These are phyloP conservation scores for Colletotrichum ledebouriae DNA, from an alignment of 2,329 filamentous ascomycete genomes.

Conservation along the genomic window DNA sequence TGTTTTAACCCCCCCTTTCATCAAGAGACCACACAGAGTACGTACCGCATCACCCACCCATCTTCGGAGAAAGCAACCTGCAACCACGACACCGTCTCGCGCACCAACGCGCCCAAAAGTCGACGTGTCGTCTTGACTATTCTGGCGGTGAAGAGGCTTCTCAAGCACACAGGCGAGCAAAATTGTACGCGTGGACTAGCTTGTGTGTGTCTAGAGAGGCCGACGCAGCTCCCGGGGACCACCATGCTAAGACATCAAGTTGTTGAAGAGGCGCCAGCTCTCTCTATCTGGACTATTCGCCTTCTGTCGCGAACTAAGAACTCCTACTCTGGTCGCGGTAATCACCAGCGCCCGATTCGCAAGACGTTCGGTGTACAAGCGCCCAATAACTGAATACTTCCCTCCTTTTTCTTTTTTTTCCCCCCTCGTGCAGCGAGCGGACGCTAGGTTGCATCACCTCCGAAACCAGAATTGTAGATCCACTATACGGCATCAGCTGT, in stretches of 20 bases:
- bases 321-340: constrained; percentile 1
- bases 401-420: background rate
- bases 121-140: constrained; percentile 16
- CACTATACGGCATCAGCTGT: constrained; percentile 29
- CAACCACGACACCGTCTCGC: constrained; percentile 35
- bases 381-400: background rate
- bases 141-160: constrained; percentile 32
- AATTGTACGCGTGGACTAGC: background rate
- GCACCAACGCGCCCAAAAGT: constrained; percentile 13
- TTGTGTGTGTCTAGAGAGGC: constrained; percentile 16
- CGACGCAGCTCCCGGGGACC: background rate
- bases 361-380: constrained; percentile 12
- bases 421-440: background rate
- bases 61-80: constrained; percentile 5
- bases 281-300: too few species aligned
- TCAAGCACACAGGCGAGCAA: constrained; percentile 12
- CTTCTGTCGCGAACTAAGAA: constrained; percentile 3
- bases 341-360: constrained; percentile 1
- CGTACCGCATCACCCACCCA: constrained; percentile 25
- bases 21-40: constrained; percentile 2
- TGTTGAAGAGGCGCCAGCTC: background rate
- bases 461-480: constrained; percentile 36
- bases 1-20: background rate
- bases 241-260: background rate
- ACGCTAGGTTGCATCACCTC: constrained; percentile 34